phyloP scores from a whole-genome alignment of 2,329 filamentous ascomycete genomes.

The Fusarium sp. region DNA sequence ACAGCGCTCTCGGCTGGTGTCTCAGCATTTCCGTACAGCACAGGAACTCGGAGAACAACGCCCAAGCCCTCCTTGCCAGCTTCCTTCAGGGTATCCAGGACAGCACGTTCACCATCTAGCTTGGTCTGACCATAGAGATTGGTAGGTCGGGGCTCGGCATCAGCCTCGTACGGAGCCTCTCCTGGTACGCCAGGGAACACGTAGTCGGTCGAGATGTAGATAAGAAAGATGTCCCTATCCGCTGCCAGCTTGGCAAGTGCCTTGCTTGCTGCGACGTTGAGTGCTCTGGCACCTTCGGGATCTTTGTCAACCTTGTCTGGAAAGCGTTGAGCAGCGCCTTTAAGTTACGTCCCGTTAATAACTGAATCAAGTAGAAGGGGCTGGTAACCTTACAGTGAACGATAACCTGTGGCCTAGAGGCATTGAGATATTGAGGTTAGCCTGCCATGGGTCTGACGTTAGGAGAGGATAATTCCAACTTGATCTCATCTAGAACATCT shows the following conservation, averaged over 20 bases:
- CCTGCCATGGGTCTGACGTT: background rate
- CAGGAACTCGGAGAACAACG: conserved; percentile 81
- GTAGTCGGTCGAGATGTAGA: conserved; percentile 87
- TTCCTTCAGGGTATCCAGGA: conserved; percentile 68
- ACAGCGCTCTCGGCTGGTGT: conserved; percentile 80
- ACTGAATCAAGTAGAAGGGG: background rate
- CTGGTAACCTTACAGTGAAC: conserved; percentile 75
- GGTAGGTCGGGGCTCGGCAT: conserved; percentile 72
- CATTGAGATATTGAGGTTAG: conserved; percentile 7
- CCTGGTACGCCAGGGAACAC: conserved; percentile 79
- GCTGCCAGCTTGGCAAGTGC: conserved; percentile 74
- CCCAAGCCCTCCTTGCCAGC: conserved; percentile 64
- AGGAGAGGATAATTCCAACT: conserved; percentile 53
- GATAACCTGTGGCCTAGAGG: conserved; percentile 74
- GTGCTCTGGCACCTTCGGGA: conserved; percentile 75
- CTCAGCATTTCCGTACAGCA: conserved; percentile 83
- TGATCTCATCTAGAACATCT: conserved; percentile 62
- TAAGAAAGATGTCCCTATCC: conserved; percentile 68
- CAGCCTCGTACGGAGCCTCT: conserved; percentile 83
- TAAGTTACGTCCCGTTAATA: conserved; percentile 27
- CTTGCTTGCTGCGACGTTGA: conserved; percentile 79
- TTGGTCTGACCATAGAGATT: conserved; percentile 79
- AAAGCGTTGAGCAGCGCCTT: conserved; percentile 87
- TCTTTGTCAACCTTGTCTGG: conserved; percentile 87
- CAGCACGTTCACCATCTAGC: conserved; percentile 69